A percentile compares a stretch with the other conserved stretches of the same genome.
Evolutionary conservation across 2,329 filamentous ascomycete species (phyloP).

Genomic region (Arachnomyces sp.): DNA sequence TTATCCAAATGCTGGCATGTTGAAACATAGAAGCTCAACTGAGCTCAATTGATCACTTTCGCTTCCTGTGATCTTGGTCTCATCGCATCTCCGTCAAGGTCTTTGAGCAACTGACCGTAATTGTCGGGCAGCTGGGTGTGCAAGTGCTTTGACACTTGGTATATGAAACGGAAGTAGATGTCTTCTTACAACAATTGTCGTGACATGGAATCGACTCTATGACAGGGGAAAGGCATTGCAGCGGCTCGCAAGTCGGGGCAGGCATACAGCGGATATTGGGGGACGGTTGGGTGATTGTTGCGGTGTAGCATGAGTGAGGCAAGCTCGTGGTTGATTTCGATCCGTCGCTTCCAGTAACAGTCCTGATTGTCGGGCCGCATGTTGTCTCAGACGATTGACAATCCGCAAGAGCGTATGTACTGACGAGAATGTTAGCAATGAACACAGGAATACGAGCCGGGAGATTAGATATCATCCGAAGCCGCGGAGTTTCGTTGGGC

Average conservation of each 20-base stretch:
- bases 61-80: too few species aligned
- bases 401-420: too few species aligned
- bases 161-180: slow-evolving; percentile 6
- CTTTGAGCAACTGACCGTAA: slow-evolving; percentile 5
- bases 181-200: slow-evolving; percentile 6
- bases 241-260: neutral
- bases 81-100: too few species aligned
- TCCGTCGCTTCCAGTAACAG: neutral
- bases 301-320: slow-evolving; percentile 6
- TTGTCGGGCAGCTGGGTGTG: slow-evolving; percentile 9
- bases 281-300: slow-evolving; percentile 4
- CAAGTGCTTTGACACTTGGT: slow-evolving; percentile 8
- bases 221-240: slow-evolving; percentile 8
- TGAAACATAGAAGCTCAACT: too few species aligned
- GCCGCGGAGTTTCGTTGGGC: too few species aligned
- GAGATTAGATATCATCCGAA: too few species aligned
- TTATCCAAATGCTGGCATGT: too few species aligned
- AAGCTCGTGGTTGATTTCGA: neutral
- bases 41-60: too few species aligned
- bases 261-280: neutral
- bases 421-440: too few species aligned
- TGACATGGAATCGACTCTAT: slow-evolving; percentile 9
- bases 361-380: too few species aligned
- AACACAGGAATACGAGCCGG: too few species aligned
- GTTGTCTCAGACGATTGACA: too few species aligned